phyloP scores from a whole-genome alignment of 768 basidiomycete species.

The Russula earlei region DNA sequence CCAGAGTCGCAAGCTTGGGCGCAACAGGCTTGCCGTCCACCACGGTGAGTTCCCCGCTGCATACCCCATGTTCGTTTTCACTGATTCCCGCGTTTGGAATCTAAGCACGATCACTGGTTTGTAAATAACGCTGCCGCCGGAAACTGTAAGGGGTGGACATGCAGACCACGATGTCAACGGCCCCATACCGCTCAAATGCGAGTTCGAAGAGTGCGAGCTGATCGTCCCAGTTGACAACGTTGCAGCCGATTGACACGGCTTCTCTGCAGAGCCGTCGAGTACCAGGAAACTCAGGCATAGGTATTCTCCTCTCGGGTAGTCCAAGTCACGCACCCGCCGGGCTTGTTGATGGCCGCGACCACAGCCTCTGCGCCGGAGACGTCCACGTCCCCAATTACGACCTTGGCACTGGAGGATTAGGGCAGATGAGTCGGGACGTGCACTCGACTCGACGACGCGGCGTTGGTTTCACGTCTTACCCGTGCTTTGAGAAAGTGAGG shows the following conservation, averaged over 20 bases:
- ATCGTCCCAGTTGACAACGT: slow-evolving; percentile 23
- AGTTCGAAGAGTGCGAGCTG: slow-evolving; percentile 27
- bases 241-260: slow-evolving; percentile 15
- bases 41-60: slow-evolving; percentile 1
- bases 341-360: slow-evolving; percentile 6
- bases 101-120: not conserved
- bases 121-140: not conserved
- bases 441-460: not conserved
- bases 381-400: slow-evolving; percentile 17
- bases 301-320: too few relatives aligned
- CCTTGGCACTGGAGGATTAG: slow-evolving; percentile 6
- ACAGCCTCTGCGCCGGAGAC: slow-evolving; percentile 2
- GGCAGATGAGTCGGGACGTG: too few relatives aligned
- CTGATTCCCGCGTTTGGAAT: slow-evolving; percentile 22
- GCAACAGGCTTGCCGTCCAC: slow-evolving; percentile 24
- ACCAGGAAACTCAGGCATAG: too few relatives aligned
- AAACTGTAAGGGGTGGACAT: not conserved
- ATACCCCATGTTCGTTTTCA: not conserved
- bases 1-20: slow-evolving; percentile 23
- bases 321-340: slow-evolving; percentile 18
- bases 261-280: not conserved
- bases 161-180: slow-evolving; percentile 28
- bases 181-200: slow-evolving; percentile 22
- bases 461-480: slow-evolving; percentile 11
- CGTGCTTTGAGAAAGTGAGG: slow-evolving; percentile 20